Base-by-base conservation (phyloP, 2,329 filamentous ascomycete species). In the Cladosporium cucumerinum region DNA sequence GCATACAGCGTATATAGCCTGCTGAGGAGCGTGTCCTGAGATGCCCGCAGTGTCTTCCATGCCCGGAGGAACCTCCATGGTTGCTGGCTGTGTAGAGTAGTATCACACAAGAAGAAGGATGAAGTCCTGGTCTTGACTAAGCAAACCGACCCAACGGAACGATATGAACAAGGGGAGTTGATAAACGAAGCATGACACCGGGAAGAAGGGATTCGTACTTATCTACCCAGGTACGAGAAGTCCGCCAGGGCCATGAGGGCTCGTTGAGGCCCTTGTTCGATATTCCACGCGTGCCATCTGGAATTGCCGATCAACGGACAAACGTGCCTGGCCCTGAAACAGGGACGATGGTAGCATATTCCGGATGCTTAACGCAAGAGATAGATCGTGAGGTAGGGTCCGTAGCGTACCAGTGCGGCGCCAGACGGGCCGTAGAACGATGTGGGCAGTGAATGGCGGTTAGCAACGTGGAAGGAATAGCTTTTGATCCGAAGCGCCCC, bases 241-340 rank as follows among this genome's bases (percentile, higher is more conserved):
- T 32, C 34, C 30, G 60, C 49, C 51, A 39, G 36, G 60, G 49
- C 32, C 49, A 62, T 34, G 18, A 32, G 49, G 32, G 60, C 25
- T 62, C 60, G 60, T 62, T 62, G 60, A 46, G 60, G 49, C 49
- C 60, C 60, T 55, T 54, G 51, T 18, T 14, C 51, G n/a, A 11
- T 23, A 8, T 12, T 46, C 46, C 49, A 23, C 30, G 18, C 49
- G 23, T 28, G 49, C 49, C 43, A 51, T 52, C 25, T 36, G 18
- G 10, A 34, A 8, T 23, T 30, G 60, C n/a, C 60, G 60, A 62
- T 62, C 60, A 54, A 39, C 49, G 32, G 23, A 55, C 49, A 21
- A 54, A 18, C 32, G 58, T 61, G 49, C 49, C 43, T 46, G 32
- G 49, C 25, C 49, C 12, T 62, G 60, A 62, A 62, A 62, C 60